These are phyloP conservation scores for Cryptococcus sp. DNA, from an alignment of 1,284 basidiomycete genomes.

Conservation along the genomic window DNA sequence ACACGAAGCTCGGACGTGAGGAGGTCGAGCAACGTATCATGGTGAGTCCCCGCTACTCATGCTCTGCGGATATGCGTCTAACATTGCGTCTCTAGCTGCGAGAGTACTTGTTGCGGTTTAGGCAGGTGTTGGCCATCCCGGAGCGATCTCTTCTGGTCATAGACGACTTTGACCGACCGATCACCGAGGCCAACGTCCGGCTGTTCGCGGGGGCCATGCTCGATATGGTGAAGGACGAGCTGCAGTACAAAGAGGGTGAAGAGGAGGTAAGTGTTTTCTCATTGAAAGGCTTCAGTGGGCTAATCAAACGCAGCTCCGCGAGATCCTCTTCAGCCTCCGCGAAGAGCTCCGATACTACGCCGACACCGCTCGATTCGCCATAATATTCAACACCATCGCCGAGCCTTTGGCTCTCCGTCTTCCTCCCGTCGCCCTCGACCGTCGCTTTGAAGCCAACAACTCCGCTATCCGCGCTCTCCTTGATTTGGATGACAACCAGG, in stretches of 20 bases:
- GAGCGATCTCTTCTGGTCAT: constrained; percentile 35
- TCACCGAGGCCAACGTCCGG: constrained; percentile 39
- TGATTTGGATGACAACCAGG: constrained; percentile 27
- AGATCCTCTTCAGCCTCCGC: constrained; percentile 24
- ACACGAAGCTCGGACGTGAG: constrained; percentile 26
- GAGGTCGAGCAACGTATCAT: constrained; percentile 38
- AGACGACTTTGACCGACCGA: constrained; percentile 45
- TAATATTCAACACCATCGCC: constrained; percentile 24
- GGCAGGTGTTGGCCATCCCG: constrained; percentile 27
- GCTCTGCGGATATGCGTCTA: constrained; percentile 5
- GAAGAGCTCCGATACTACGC: constrained; percentile 45
- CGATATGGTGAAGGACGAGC: constrained; percentile 29
- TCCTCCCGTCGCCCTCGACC: constrained; percentile 14
- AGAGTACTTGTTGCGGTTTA: constrained; percentile 41
- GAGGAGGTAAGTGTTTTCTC: constrained; percentile 17
- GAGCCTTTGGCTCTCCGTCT: constrained; percentile 22
- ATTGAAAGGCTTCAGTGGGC: background rate
- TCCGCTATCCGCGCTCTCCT: constrained; percentile 30
- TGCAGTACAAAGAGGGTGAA: constrained; percentile 18
- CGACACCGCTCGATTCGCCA: constrained; percentile 39
- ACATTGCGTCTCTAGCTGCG: constrained; percentile 32
- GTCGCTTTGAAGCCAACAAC: constrained; percentile 18
- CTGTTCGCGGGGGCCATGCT: constrained; percentile 36
- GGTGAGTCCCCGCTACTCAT: constrained; percentile 21
- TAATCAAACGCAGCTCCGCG: constrained; percentile 12